These are phyloP conservation scores for Dactylellina cionopaga DNA, from an alignment of 2,329 filamentous ascomycete genomes.

Conservation along the genomic window DNA sequence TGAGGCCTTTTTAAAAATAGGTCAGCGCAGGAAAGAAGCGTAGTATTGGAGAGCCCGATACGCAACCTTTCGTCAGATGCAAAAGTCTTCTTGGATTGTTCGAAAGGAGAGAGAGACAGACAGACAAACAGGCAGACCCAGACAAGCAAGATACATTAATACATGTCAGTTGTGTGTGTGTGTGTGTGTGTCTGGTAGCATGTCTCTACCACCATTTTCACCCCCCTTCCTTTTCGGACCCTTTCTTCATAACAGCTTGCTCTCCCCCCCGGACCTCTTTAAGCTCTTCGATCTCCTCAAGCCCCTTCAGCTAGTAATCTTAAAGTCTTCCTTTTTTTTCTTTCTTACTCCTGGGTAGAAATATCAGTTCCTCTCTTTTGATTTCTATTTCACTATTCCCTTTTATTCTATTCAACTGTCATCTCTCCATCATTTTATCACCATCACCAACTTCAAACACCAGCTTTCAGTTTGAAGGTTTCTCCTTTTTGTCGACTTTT, in stretches of 20 bases:
- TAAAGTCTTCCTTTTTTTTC: slow-evolving; percentile 16
- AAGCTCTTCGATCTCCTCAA: slow-evolving; percentile 46
- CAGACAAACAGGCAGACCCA: slow-evolving; percentile 3
- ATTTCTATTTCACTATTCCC: slow-evolving; percentile 6
- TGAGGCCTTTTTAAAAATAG: slow-evolving; percentile 51
- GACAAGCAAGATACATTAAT: too few relatives aligned
- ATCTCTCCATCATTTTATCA: slow-evolving; percentile 5
- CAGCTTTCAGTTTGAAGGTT: too few relatives aligned
- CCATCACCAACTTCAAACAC: not conserved
- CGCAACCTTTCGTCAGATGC: slow-evolving; percentile 50
- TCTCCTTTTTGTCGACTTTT: too few relatives aligned
- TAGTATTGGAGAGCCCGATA: slow-evolving; percentile 33
- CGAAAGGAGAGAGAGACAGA: slow-evolving; percentile 24
- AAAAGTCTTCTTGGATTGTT: slow-evolving; percentile 10
- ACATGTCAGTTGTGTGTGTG: too few relatives aligned
- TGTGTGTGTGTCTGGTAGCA: slow-evolving; percentile 11
- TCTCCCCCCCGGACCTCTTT: slow-evolving; percentile 9
- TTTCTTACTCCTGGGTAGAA: slow-evolving; percentile 17
- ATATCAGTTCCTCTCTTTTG: not conserved
- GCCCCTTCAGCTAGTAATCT: slow-evolving; percentile 42
- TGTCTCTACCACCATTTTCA: too few relatives aligned
- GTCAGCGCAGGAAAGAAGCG: slow-evolving; percentile 34
- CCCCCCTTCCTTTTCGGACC: slow-evolving; percentile 40
- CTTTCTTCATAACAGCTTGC: slow-evolving; percentile 46
- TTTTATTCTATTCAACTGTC: not conserved